Base-by-base conservation (phyloP, 2,329 filamentous ascomycete species). In the Fusarium napiforme region DNA sequence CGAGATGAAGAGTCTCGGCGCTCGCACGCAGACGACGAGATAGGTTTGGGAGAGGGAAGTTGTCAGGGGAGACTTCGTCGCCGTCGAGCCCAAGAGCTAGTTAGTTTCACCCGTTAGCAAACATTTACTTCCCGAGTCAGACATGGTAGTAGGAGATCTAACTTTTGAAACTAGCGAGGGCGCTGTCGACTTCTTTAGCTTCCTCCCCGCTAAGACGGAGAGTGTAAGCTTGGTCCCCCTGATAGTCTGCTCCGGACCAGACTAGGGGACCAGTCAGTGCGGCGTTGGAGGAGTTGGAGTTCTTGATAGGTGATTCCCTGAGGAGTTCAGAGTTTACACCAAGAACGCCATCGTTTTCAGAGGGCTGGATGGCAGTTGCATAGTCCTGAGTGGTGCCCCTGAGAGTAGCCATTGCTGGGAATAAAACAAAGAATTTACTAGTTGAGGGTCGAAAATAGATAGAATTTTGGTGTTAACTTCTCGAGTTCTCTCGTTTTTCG, bases 41-140 rank as follows among this genome's bases (percentile, higher is more conserved):
- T 19, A 87, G 73, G 4, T 50, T 75, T 1, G 84, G 83, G 5
- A 88, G 80, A 3, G 80, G 80, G 62, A 88, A 88, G 63, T 77
- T 84, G 21, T 80, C 76, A 5, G 61, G 69, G 21, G 71, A 72
- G 47, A 75, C 66, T 36, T 75, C 61, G 39, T 72, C 71, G 23
- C 67, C 67, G 30, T 76, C 67, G 19, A 77, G 64, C 15, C 69
- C 73, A 40, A 68, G 73, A 34, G 37, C 76, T 77, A 40, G 30
- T 46, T 28, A 32, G 34, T 46, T 32, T 14, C 34, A n/a, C 26
- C 32, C 36, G 63, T 78, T 61, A 78, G 69, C 63, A 42, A 55
- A 57, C 36, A 19, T 52, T n/a, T 42, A 4, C 28, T 36, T 40
- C 12, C 32, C 32, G 40, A 64, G 36, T 64, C 43, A 34, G 11